Base-by-base conservation (phyloP, 2,329 filamentous ascomycete species). In the Paecilomyces variotii region DNA sequence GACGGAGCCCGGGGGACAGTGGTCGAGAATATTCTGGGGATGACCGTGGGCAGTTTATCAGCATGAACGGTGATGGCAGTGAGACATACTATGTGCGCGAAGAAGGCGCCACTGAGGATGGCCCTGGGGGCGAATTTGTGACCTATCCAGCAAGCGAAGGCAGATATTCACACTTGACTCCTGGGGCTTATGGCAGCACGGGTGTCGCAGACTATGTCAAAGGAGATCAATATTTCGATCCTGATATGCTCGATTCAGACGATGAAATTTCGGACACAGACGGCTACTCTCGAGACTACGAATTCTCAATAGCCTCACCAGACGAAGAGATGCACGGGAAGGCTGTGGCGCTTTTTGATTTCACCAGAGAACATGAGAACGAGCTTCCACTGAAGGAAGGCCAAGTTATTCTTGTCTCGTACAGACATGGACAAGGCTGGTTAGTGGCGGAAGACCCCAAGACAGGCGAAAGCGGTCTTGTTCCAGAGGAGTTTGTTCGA, bases 321-420 rank as follows among this genome's bases (percentile, higher is more conserved):
- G 94, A 97, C 72, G 93, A 97, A 76, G 91, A 97, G 73, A 97
- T 97, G 84, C 92, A 97, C 70, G 94, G 94, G 54, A 96, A 96
- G 72, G 92, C 91, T 10, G 90, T 99, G 28, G 94, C 94, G 5
- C 80, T 99, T 25, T 99, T 96, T 71, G 92, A 97, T 71, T 99
- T 99, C 75, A 87, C 87, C 66, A 85, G 92, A 32, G 93, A 97
- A 74, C 97, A 97, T 72, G 91, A 97, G 72, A 99, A 97, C 70
- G 94, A 99, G 74, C 79, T 99, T 59, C 91, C 91, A 3, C 79
- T 99, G 53, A 87, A 90, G 0, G 94, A 99, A 75, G 94, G 94
- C 4, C 94, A 99, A 70, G 90, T 97, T 59, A 96, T 99, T 58
- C 89, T 94, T 80, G 92, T 99, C 26, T 96, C 91, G 14, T 99